Evolutionary conservation across 208 protist species (phyloP), one percentile per base, ranked within the genome.

Genomic region (Sergeia podlipaevii): DNA sequence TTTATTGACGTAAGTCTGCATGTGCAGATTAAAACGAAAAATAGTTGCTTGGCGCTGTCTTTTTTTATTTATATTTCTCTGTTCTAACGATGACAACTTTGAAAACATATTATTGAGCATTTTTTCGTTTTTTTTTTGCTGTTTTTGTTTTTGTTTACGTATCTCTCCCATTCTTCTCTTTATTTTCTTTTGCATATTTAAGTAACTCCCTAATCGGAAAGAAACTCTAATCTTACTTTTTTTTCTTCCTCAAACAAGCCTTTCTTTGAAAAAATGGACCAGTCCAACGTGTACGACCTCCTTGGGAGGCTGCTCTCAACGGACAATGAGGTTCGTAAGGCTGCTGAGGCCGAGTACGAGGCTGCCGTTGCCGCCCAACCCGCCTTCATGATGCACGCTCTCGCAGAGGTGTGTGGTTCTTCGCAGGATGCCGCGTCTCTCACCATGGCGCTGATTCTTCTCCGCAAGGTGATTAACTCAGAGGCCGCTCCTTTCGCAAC

Each of bases 341-440:
- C 69, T 5, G 83, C 83, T 3, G 87, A 94, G 60, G 78, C 76
- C 18, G 54, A 80, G 55, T 94, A 91, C 61, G 75, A 84, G 11
- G 29, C 15, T n/a, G 18, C 85, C 37, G 21, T 74, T 26, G 55
- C 53, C 15, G 32, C 53, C 18, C 72, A 85, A 30, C 67, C 72
- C 18, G 66, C 51, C 2, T 85, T 52, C 70, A 73, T 74, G 36
- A 87, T 94, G 80, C 73, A 73, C 49, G 62, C 62, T 8, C 49
- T 94, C 20, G 59, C 75, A 4, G 76, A 88, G 52, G 41, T 76
- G 15, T 87, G 80, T 44, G 78, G 75, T 2, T 52, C 49, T 4
- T 67, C 67, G 13, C 57, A 82, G 23, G 75, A 85, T 29, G 29
- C 44, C 8, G 43, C 60, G n/a, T 54, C 65, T 6, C 65, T 60